Percentiles rank a stretch among this genome's conserved stretches.
Evolutionary conservation across 306 rosid species (phyloP).

Genomic region (Fragaria ananassa): DNA sequence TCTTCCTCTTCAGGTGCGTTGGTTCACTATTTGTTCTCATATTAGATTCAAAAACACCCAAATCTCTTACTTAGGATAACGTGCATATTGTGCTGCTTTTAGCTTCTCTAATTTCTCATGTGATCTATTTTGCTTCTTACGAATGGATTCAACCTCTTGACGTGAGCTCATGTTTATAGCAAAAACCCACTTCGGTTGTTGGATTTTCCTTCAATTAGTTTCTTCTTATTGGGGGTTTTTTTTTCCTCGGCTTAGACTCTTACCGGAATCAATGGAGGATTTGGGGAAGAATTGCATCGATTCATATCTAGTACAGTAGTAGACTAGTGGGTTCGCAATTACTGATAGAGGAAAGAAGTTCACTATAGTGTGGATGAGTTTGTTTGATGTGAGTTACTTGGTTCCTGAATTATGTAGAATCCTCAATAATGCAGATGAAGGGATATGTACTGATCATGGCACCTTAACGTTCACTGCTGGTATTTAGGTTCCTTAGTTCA

Average conservation of each 20-base stretch:
- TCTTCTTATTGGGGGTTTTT: not conserved
- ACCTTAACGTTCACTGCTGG: not conserved
- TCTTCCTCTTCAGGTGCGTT: slow-evolving; percentile 28
- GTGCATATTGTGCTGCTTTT: not conserved
- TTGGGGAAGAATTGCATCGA: not conserved
- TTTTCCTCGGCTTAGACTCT: not conserved
- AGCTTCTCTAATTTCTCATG: not conserved
- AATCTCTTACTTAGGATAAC: not conserved
- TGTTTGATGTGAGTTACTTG: not conserved
- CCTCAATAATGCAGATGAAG: not conserved
- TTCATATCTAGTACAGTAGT: not conserved
- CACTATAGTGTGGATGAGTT: not conserved
- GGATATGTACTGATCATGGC: not conserved
- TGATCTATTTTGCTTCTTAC: slow-evolving; percentile 1
- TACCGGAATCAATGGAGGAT: not conserved
- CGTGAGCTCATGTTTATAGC: not conserved
- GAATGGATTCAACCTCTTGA: not conserved
- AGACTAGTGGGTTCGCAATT: not conserved
- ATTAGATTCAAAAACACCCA: not conserved
- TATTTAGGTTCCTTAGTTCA: not conserved
- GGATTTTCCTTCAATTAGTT: not conserved
- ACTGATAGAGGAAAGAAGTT: not conserved
- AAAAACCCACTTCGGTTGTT: not conserved
- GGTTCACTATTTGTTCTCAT: not conserved
- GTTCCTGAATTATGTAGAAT: not conserved